Percentiles rank a stretch among this genome's conserved stretches.
phyloP scores from a whole-genome alignment of 257 asterid genomes.

The Solanum etuberosum region DNA sequence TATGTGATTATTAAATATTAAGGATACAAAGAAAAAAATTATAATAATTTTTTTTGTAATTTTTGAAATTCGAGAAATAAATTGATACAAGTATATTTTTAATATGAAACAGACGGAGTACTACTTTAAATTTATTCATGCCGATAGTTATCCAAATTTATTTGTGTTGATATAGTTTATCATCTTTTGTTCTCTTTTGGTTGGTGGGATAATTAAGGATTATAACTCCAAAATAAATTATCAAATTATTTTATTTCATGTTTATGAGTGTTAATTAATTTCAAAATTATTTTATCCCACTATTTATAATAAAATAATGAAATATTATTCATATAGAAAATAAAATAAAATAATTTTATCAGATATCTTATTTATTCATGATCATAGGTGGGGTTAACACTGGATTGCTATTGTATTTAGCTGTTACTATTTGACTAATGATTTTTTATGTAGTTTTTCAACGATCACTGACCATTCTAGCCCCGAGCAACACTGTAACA shows the following conservation, averaged over 20 bases:
- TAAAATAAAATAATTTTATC: no score
- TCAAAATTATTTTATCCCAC: neutral
- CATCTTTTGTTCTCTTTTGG: neutral
- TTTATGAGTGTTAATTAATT: neutral
- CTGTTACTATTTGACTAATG: no score
- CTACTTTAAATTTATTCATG: no score
- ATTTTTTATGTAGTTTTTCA: no score
- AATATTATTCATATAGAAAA: no score
- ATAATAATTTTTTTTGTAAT: no score
- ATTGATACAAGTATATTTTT: neutral
- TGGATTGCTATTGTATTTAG: neutral
- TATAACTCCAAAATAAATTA: neutral
- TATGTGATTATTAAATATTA: no score
- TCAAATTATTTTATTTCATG: neutral
- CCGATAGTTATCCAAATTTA: no score
- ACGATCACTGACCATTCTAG: neutral
- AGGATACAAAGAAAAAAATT: no score
- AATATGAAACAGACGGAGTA: neutral
- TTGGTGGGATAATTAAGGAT: neutral
- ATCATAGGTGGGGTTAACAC: neutral
- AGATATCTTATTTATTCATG: neutral
- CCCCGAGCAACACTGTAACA: neutral
- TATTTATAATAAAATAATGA: neutral
- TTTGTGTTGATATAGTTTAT: no score
- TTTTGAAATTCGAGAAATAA: no score